Base-by-base conservation (phyloP, 1,284 basidiomycete genomes). In the Cystobasidium sp. region DNA sequence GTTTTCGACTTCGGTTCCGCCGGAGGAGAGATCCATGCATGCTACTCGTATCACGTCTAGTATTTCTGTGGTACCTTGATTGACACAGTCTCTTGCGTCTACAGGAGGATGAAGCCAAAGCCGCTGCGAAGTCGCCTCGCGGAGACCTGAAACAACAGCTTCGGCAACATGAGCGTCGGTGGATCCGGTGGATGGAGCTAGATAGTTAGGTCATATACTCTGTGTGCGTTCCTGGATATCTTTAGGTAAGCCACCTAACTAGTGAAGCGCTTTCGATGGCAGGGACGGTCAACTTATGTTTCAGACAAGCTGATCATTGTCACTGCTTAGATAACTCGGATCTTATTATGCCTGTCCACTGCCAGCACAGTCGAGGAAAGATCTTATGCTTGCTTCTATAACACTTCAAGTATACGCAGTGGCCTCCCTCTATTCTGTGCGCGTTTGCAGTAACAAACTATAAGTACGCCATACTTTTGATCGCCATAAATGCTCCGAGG, bases 61-160 rank as follows among this genome's bases (percentile, higher is more conserved):
- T 20, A 51, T 20, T 2, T 14, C 16, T 20, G 20, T 20, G 47
- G 47, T 20, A 51, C 47, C 47, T 51, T 51, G 47, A 3, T 20
- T 51, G 47, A 51, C 47, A 51, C 31, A 31, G 31, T 51, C 47
- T 51, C 20, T 20, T 20, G 14, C 47, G 20, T 20, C 47, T 18
- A 49, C 49, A 65, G 47, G 62, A 51, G 20, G 47, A 65, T 1
- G 47, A 65, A 51, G 47, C 47, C 22, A 65, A 65, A 51, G 62
- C 62, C 12, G n/a, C 20, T 46, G 62, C 62, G 31, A 65, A n/a
- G 39, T 61, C 59, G 6, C 59, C 59, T 3, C 59, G 59, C 20
- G 59, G 10, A 14, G n/a, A 43, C 18, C 41, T 61, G 1, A 46
- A 46, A 44, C 14, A 46, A 61, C 39, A 37, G n/a, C 44, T 61